Evolutionary conservation across 2,329 filamentous ascomycete species (phyloP).

Genomic region (Fusarium praegraminearum): DNA sequence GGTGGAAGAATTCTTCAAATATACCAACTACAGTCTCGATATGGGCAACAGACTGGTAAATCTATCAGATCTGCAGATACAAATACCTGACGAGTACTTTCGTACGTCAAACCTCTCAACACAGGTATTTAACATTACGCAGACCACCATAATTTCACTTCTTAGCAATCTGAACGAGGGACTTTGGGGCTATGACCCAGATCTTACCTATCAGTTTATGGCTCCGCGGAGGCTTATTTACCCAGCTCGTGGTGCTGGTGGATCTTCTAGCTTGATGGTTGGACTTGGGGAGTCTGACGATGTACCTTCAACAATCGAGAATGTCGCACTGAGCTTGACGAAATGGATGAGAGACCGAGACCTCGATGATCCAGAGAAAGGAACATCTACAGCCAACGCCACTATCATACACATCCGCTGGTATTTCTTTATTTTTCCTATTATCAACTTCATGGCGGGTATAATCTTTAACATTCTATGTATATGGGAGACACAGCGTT

Average conservation of each 20-base stretch:
- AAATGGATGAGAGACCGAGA: neutral
- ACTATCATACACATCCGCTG: neutral
- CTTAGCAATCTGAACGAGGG: neutral
- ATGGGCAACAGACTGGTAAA: neutral
- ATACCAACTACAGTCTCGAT: neutral
- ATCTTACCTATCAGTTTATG: neutral
- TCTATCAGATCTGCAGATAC: neutral
- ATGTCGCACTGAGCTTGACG: neutral
- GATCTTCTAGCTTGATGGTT: neutral
- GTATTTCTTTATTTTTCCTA: neutral
- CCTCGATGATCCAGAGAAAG: neutral
- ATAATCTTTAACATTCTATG: neutral
- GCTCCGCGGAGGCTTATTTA: neutral
- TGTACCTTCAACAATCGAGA: neutral
- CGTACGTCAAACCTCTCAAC: neutral
- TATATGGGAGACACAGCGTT: neutral
- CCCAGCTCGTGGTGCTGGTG: no score
- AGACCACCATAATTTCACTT: neutral
- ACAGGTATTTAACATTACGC: neutral
- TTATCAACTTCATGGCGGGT: neutral
- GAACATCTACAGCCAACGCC: neutral
- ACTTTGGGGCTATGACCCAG: neutral
- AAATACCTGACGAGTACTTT: neutral
- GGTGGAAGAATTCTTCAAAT: neutral
- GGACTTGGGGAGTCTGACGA: neutral